Conservation (phyloP, 2,329 filamentous ascomycete genomes). For the Trichoderma breve region DNA sequence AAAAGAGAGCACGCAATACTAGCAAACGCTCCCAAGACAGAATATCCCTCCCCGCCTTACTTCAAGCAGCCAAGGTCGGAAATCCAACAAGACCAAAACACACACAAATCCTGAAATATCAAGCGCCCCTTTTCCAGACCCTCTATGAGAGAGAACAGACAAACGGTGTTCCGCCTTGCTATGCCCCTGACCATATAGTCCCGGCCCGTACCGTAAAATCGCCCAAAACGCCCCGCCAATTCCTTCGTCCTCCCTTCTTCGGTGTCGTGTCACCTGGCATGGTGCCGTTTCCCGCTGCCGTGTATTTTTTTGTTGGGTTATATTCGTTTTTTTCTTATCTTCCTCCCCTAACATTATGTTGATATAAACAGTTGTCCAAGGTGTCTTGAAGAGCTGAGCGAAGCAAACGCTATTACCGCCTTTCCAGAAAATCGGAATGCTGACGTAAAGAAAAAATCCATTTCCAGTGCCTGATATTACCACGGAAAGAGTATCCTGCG, state of each 20-base stretch:
- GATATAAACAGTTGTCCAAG: not conserved
- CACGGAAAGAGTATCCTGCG: not conserved
- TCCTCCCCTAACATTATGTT: not conserved
- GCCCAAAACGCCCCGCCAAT: constrained; percentile 11
- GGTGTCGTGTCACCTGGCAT: not conserved
- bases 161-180: constrained; percentile 7
- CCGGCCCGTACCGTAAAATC: constrained; percentile 9
- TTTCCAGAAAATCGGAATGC: not conserved
- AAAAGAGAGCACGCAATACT: not conserved
- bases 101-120: constrained; percentile 5
- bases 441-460: not conserved
- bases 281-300: not conserved
- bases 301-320: not conserved
- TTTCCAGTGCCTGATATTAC: not conserved
- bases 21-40: not conserved
- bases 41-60: not conserved
- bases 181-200: constrained; percentile 8
- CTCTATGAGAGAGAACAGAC: constrained; percentile 12
- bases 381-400: not conserved
- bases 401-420: not conserved
- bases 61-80: not conserved
- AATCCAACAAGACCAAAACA: constrained; percentile 1
- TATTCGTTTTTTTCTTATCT: not conserved
- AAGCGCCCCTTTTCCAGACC: not conserved
- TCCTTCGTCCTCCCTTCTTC: not conserved